phyloP scores from a whole-genome alignment of 2,329 filamentous ascomycete species.

The Chrysosporium keratinophilum region DNA sequence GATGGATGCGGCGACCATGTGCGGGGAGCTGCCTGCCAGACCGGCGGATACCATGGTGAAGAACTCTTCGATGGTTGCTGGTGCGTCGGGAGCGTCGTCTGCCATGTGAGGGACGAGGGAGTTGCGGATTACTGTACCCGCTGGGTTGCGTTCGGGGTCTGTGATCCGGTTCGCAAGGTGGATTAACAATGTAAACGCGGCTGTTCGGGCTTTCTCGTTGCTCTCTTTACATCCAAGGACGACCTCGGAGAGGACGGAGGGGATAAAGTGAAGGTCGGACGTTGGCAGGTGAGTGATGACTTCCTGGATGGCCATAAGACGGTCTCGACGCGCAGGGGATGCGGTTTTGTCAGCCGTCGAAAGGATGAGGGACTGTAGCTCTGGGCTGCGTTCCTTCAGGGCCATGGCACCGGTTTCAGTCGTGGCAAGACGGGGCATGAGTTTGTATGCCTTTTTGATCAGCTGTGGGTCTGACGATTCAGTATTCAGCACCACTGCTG shows the following conservation, averaged over 20 bases:
- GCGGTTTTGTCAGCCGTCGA: conserved; percentile 74
- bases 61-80: conserved; percentile 83
- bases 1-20: conserved; percentile 97
- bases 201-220: conserved; percentile 84
- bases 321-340: conserved; percentile 73
- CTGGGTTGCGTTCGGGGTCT: conserved; percentile 44
- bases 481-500: conserved; percentile 68
- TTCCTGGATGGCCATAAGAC: conserved; percentile 69
- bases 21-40: conserved; percentile 80
- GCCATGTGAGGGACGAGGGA: conserved; percentile 82
- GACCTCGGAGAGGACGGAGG: conserved; percentile 80
- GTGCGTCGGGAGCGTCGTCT: conserved; percentile 61
- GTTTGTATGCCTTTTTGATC: conserved; percentile 98
- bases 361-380: conserved; percentile 74
- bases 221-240: conserved; percentile 96
- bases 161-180: conserved; percentile 77
- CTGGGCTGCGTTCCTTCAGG: conserved; percentile 60
- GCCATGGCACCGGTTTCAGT: conserved; percentile 69
- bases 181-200: conserved; percentile 82
- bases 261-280: conserved; percentile 81
- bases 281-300: conserved; percentile 69
- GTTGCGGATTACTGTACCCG: conserved; percentile 69
- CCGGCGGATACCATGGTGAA: conserved; percentile 98
- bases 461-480: conserved; percentile 63
- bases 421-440: conserved; percentile 80